Base-by-base conservation (phyloP, 192 early-diverging fungal species). In the Coemansia sp. region DNA sequence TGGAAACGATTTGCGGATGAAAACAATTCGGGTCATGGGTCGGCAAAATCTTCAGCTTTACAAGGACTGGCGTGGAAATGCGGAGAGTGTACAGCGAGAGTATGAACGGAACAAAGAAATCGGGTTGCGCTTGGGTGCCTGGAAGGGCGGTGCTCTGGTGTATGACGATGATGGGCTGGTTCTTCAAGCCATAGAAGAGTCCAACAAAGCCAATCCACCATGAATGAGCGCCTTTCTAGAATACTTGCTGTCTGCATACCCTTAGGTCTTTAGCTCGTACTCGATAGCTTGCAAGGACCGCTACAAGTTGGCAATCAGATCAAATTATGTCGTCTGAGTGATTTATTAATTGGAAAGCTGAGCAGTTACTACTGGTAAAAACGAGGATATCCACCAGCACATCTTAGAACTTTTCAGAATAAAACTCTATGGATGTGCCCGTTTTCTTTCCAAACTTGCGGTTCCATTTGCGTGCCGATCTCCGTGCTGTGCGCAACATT, bases 1-100 rank as follows among this genome's bases (percentile, higher is more conserved):
- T 18, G 63, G 72, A 20, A 91, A 93, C 53, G 92, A 94, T 57
- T 78, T 94, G 30, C 84, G 91, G 40, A 81, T 94, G 60, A 93
- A 93, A 53, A 63, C 90, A 8, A 94, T 93, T 48, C 67, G 91
- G 18, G 64, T 93, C 30, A 85, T 94, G 46, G 92, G 92, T 33
- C 81, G 92, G 26, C 92, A 93, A 51, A 93, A 93, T 53, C 70
- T 92, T 30, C 90, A 93, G 63, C 71, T 89, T 36, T 93, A 93
- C 70, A 84, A 87, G 55, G 88, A 82, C 47, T 94, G 92, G 92
- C 88, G 83, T 61, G 91, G 91, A 10, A 73, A 82, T 57, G 85
- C 72, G 35, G 81, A 82, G 18, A 86, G 71, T 23, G 87, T 93
- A 18, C 69, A 75, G 45, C 60, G 69, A 33, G 89, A 93, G 53